Conservation (phyloP, 2,329 filamentous ascomycete genomes). For the Trichoderma citrinoviride region DNA sequence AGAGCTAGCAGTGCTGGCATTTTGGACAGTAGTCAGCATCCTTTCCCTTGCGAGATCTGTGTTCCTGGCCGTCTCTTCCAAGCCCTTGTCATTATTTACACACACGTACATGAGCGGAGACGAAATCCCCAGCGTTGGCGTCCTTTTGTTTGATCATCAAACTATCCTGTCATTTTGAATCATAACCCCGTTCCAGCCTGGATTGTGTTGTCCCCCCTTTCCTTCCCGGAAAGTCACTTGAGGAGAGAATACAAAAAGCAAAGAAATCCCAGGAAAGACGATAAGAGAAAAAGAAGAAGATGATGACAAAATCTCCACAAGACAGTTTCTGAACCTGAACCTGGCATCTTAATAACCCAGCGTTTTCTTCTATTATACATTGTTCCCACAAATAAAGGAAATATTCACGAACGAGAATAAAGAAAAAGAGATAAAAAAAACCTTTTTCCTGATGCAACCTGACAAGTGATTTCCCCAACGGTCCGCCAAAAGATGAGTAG, state of each 20-base stretch:
- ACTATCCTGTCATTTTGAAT: not conserved
- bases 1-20: not conserved
- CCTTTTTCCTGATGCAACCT: slow-evolving; percentile 12
- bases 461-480: not conserved
- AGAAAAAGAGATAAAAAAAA: not conserved
- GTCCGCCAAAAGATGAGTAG: not conserved
- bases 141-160: not conserved
- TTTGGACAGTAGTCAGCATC: not conserved
- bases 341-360: slow-evolving; percentile 12
- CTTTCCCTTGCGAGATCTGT: too few species aligned
- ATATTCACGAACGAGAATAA: not conserved
- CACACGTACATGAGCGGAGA: too few species aligned
- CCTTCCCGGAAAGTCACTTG: not conserved
- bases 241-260: not conserved
- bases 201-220: not conserved
- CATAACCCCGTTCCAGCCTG: not conserved
- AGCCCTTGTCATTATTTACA: not conserved
- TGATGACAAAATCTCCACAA: slow-evolving; percentile 5
- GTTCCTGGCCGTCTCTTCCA: not conserved
- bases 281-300: not conserved
- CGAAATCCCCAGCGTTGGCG: not conserved
- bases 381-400: not conserved
- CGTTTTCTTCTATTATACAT: slow-evolving; percentile 22
- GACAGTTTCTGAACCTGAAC: slow-evolving; percentile 14
- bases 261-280: not conserved